Evolutionary conservation across 495 filamentous ascomycete species (phyloP), one percentile per base, ranked within the genome.

Genomic region (Trichoderma reesei): DNA sequence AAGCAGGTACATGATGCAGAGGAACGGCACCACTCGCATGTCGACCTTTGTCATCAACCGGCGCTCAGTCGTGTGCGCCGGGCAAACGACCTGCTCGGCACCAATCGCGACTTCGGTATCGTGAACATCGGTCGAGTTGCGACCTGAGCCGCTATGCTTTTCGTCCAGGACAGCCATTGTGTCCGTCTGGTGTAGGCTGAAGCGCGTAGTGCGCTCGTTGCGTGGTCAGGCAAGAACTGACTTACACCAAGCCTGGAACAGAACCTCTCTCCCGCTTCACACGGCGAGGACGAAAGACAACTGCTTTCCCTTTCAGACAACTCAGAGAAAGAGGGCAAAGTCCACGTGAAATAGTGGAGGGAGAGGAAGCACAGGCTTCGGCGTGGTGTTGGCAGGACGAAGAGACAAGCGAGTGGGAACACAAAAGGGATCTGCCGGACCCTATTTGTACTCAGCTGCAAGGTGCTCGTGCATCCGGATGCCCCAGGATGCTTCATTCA

Each of bases 1-100:
- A 37, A 96, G 78, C 18, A 95, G 77, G 70, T 96, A 96, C 70
- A 96, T 74, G 41, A 96, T 77, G 70, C 86, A 90, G 54, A 96
- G 75, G 67, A 88, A 89, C 0, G 92, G 92, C 59, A 98, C 79
- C 36, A 96, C 80, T 68, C 87, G 86, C 69, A 85, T 76, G 72
- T 98, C 92, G 68, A 96, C 89, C 70, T 87, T 88, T 66, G 81
- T 74, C 74, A 90, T 83, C 59, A 97, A 77, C 67, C 78, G 84
- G 66, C 83, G 80, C 77, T 93, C 89, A 20, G 73, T 73, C 14
- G 72, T 75, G 73, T 73, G 68, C 56, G 66, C 59, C 41, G 67
- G 66, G 26, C 63, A 67, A 5, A 31, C 9, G 13, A 68, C 60
- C 33, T 42, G 38, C 9, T 33, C 39, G 5, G 31, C 63, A 26